These are phyloP conservation scores for Sugiyamaella castrensis DNA, from an alignment of 1,139 yeast genomes.

Conservation along the genomic window DNA sequence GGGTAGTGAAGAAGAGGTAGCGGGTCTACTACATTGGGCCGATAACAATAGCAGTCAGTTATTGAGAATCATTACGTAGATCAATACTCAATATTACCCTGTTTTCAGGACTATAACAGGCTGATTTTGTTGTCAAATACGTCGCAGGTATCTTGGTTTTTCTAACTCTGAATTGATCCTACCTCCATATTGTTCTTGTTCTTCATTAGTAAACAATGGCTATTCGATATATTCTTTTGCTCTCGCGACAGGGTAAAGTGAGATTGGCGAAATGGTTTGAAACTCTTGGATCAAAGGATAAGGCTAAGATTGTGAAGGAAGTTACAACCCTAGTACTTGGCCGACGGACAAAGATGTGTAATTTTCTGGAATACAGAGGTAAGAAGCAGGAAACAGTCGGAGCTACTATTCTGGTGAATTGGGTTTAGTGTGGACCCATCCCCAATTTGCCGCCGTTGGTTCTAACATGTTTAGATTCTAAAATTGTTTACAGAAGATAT, in stretches of 20 bases:
- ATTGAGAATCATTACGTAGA: too few species aligned
- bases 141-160: too few species aligned
- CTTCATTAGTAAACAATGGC: constrained; percentile 46
- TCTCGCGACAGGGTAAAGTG: constrained; percentile 94
- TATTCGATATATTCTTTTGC: constrained; percentile 69
- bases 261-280: constrained; percentile 92
- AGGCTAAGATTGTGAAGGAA: constrained; percentile 78
- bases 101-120: too few species aligned
- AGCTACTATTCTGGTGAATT: not conserved
- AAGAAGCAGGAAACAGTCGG: constrained; percentile 12
- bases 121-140: too few species aligned
- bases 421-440: not conserved
- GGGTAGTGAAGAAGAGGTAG: too few species aligned
- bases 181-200: not conserved
- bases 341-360: constrained; percentile 93
- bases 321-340: constrained; percentile 80
- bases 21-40: too few species aligned
- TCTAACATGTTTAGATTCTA: constrained; percentile 52
- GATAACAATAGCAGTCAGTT: too few species aligned
- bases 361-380: constrained; percentile 79
- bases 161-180: not conserved
- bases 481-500: constrained; percentile 84
- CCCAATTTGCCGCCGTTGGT: not conserved
- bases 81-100: too few species aligned
- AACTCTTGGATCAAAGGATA: constrained; percentile 76